Percentiles rank a stretch among this genome's conserved stretches.
Conservation (phyloP, 371 early-diverging fungal species). For the Pancytospora epiphaga region DNA sequence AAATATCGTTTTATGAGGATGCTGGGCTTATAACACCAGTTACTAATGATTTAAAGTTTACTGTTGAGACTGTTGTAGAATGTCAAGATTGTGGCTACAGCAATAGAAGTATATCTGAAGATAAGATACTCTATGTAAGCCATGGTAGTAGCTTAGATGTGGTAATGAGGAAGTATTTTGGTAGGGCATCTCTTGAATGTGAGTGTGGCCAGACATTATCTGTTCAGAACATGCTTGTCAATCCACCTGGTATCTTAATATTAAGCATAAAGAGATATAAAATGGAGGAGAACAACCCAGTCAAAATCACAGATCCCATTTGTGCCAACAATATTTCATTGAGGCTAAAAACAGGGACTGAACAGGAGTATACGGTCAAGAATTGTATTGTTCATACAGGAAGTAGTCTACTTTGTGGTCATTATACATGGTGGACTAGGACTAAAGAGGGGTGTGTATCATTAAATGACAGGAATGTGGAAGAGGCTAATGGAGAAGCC, state of each 20-base stretch:
- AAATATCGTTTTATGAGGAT: constrained; percentile 36
- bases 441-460: neutral
- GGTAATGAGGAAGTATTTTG: constrained; percentile 11
- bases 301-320: constrained; percentile 9
- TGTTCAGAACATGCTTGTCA: neutral
- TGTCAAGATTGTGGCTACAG: constrained; percentile 25
- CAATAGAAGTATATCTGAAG: neutral
- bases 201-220: constrained; percentile 5
- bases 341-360: no score
- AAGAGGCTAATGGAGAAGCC: constrained; percentile 8
- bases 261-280: constrained; percentile 9
- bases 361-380: neutral
- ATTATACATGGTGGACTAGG: constrained; percentile 46
- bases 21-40: constrained; percentile 29
- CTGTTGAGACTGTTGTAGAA: constrained; percentile 8
- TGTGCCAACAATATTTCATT: neutral
- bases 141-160: constrained; percentile 21
- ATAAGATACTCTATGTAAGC: constrained; percentile 3
- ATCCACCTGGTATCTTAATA: neutral
- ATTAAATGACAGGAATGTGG: constrained; percentile 18
- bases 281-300: neutral
- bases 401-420: constrained; percentile 20
- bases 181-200: neutral
- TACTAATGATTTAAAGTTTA: constrained; percentile 23
- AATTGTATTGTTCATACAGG: constrained; percentile 40